Evolutionary conservation across 1,284 basidiomycete genomes (phyloP).

Genomic region (Entoloma clypeatum): DNA sequence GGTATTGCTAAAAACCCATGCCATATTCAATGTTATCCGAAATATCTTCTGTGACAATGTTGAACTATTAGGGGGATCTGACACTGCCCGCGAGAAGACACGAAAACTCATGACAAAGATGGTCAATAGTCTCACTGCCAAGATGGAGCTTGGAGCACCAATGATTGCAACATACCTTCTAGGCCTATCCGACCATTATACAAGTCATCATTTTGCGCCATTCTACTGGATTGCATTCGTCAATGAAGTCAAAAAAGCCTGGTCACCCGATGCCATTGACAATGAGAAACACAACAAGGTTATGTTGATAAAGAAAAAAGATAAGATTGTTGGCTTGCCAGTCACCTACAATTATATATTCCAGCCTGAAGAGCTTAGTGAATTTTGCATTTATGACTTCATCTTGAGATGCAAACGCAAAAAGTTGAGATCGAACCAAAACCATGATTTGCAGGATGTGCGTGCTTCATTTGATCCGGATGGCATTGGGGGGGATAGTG

Average conservation of each 20-base stretch:
- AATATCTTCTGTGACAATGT: conserved; percentile 21
- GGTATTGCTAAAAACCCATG: conserved; percentile 27
- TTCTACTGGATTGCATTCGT: conserved; percentile 17
- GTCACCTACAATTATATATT: conserved; percentile 18
- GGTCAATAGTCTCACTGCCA: conserved; percentile 27
- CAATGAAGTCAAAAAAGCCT: not conserved
- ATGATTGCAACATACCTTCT: conserved; percentile 27
- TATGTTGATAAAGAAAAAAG: conserved; percentile 8
- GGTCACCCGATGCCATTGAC: not conserved
- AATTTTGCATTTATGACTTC: conserved; percentile 22
- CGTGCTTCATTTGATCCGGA: not conserved
- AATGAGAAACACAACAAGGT: conserved; percentile 8
- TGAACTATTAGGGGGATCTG: conserved; percentile 15
- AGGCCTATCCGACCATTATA: conserved; percentile 31
- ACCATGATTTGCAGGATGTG: conserved; percentile 1
- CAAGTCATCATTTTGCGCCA: conserved; percentile 21
- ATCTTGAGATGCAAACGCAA: conserved; percentile 11
- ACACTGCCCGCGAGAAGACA: conserved; percentile 17
- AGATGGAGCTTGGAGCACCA: conserved; percentile 29
- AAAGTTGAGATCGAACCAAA: not conserved
- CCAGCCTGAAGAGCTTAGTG: conserved; percentile 12
- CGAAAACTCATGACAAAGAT: conserved; percentile 26
- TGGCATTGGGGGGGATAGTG: not conserved
- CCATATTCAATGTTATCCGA: conserved; percentile 27
- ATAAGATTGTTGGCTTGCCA: conserved; percentile 13